Evolutionary conservation across 1,139 yeast genomes (phyloP).

Genomic region (Starmera stellimalicola): DNA sequence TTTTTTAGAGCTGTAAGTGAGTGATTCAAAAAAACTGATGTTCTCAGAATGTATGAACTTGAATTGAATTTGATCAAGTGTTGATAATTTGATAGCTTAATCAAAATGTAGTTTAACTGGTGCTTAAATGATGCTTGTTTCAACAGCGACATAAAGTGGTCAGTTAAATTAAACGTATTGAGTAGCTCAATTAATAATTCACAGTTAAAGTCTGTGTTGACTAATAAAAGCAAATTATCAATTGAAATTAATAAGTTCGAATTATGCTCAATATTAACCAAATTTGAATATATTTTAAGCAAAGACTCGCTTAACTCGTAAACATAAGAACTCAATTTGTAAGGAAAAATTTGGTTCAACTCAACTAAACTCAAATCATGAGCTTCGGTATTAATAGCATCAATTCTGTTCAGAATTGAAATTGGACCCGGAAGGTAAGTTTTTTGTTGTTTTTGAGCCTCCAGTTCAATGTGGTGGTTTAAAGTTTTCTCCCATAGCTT

Average conservation of each 20-base stretch:
- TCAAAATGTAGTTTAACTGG: slow-evolving; percentile 6
- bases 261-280: slow-evolving; percentile 3
- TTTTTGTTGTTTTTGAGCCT: slow-evolving; percentile 1
- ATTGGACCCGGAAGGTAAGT: slow-evolving; percentile 14
- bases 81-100: slow-evolving; percentile 5
- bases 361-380: slow-evolving; percentile 3
- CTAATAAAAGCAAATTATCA: slow-evolving; percentile 1
- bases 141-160: slow-evolving; percentile 2
- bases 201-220: slow-evolving; percentile 5
- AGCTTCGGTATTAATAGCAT: slow-evolving; percentile 2
- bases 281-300: slow-evolving; percentile 3
- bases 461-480: too few relatives aligned
- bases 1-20: slow-evolving; percentile 7
- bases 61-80: not conserved
- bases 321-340: slow-evolving; percentile 6
- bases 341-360: slow-evolving; percentile 12
- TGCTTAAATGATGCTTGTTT: slow-evolving; percentile 2
- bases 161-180: slow-evolving; percentile 5
- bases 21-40: slow-evolving; percentile 6
- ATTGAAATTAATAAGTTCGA: not conserved
- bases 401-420: slow-evolving; percentile 11
- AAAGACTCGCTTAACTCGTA: slow-evolving; percentile 7
- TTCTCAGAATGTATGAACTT: not conserved
- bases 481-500: slow-evolving; percentile 17
- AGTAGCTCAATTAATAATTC: slow-evolving; percentile 8